Conservation (phyloP, 306 rosid genomes). For the Calophaca sinica region DNA sequence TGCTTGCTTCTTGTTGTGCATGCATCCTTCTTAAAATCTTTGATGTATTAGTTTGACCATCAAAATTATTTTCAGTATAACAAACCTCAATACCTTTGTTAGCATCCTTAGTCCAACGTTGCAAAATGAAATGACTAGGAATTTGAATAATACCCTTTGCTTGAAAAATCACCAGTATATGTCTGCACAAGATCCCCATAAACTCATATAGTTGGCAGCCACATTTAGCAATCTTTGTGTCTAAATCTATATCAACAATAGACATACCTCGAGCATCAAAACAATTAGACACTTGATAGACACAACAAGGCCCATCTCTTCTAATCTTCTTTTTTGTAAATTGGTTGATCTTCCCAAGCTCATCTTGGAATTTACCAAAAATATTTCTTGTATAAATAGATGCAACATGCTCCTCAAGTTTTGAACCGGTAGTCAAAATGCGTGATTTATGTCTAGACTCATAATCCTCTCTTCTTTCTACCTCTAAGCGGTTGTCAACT, state of each 20-base stretch:
- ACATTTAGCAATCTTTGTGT: neutral
- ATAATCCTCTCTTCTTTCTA: no score
- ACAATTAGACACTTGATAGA: no score
- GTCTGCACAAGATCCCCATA: constrained; percentile 1
- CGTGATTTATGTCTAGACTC: no score
- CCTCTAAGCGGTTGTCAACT: no score
- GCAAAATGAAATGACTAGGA: neutral
- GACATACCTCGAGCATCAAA: no score
- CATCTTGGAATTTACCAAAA: no score
- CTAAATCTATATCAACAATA: neutral
- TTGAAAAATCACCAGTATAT: neutral
- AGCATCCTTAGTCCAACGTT: constrained; percentile 9
- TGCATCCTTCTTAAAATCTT: constrained; percentile 18
- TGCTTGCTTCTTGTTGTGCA: neutral
- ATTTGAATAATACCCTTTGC: neutral
- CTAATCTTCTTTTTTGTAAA: no score
- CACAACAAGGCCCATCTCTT: no score
- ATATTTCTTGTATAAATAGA: no score
- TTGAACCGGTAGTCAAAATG: no score
- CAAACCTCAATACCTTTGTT: neutral
- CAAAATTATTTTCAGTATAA: neutral
- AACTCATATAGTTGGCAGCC: neutral
- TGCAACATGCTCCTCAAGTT: no score
- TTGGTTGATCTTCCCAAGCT: no score
- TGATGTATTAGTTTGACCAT: neutral